A percentile compares a stretch with the other conserved stretches of the same genome.
Conservation (phyloP, 1,284 basidiomycete genomes). For the Melanopsichium pennsylvanicum region DNA sequence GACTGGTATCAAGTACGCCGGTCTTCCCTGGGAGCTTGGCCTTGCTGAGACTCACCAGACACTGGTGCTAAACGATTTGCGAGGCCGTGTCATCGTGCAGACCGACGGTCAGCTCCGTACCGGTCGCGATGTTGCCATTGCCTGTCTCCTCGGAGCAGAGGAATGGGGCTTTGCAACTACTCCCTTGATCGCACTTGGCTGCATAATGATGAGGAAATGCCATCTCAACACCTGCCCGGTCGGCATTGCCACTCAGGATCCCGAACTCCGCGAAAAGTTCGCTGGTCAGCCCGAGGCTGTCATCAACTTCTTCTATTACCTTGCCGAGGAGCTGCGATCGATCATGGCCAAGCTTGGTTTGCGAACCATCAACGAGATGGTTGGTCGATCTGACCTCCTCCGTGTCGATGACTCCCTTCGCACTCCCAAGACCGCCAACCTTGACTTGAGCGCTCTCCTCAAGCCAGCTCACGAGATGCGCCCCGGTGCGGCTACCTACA, state of each 20-base stretch:
- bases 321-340: conserved; percentile 58
- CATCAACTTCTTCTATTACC: conserved; percentile 63
- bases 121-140: conserved; percentile 59
- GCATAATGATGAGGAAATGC: conserved; percentile 49
- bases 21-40: conserved; percentile 64
- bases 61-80: conserved; percentile 61
- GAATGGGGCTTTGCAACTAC: conserved; percentile 62
- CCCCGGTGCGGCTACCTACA: conserved; percentile 63
- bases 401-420: conserved; percentile 52
- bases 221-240: conserved; percentile 56
- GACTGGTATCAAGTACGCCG: conserved; percentile 64
- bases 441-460: conserved; percentile 56
- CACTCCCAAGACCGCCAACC: conserved; percentile 57
- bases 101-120: conserved; percentile 62
- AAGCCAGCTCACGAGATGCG: conserved; percentile 63
- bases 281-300: conserved; percentile 61
- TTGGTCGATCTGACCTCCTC: conserved; percentile 60
- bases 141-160: conserved; percentile 61
- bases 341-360: conserved; percentile 63
- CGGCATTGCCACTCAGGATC: conserved; percentile 62
- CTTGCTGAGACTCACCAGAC: conserved; percentile 64
- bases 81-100: conserved; percentile 61
- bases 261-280: conserved; percentile 60
- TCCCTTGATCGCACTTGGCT: conserved; percentile 61
- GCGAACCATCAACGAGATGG: conserved; percentile 63